Evolutionary conservation across 305 asterid genomes (phyloP), one percentile per base, ranked within the genome.

Genomic region (Rubia tinctorum): DNA sequence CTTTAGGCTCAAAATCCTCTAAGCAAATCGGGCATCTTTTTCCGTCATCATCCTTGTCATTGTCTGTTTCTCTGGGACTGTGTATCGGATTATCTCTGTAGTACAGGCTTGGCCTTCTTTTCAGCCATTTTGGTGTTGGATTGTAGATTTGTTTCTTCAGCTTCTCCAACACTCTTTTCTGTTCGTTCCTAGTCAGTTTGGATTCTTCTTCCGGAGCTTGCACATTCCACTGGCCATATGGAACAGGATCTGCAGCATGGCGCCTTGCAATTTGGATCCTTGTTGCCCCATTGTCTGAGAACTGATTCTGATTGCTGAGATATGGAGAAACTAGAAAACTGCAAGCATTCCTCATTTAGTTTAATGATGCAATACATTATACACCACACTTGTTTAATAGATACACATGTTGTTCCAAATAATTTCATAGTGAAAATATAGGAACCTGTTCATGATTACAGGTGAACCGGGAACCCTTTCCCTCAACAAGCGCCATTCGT

Each of bases 1-100:
- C 86, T 66, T 76, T 87, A 8, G 89, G 71, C 78, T 82, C 90
- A 75, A 94, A 94, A 80, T 91, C 99, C 15, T 94, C 99, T 77
- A 91, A 79, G 81, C 98, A 94, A 73, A 94, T 75, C 0, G 97
- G 81, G 53, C 99, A 94, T 72, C 91, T 80, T 65, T 89, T 89
- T 44, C 88, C 89, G 11, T 83, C 90, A 2, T 89, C 89, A 42
- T 85, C 88, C 34, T 75, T 34, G 23, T 61, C 81, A 73, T 76
- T 74, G 23, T 27, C 42, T 27, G 12, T 6, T 56, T 60, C 69
- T 11, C 42, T 34, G 1, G 82, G 59, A 60, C 55, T 81, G 75
- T 76, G 66, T 5, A 64, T 42, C 25, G 81, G 87, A 80, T 18
- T 82, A 42, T 79, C 91, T 81, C 87, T 72, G 59, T 45, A 79